These are phyloP conservation scores for Eucalyptus sp. DNA, from an alignment of 345 rosid species.

Conservation along the genomic window DNA sequence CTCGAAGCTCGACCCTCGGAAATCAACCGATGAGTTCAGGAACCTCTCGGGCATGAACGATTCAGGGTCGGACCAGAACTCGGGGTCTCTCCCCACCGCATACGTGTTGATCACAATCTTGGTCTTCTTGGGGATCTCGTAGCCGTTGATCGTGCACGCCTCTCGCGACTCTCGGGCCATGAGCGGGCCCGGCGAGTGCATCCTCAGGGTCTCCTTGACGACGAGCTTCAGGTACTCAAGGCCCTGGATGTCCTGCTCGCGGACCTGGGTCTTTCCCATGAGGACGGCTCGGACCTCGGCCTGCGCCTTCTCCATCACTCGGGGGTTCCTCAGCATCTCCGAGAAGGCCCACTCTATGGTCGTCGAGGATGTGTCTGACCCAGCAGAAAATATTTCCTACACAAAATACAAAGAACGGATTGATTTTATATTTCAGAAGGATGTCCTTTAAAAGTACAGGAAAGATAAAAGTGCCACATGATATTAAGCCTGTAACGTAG, in stretches of 20 bases:
- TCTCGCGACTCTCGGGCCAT: background rate
- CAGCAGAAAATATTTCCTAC: slow-evolving; percentile 3
- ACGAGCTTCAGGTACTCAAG: background rate
- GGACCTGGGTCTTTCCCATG: background rate
- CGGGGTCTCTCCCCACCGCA: slow-evolving; percentile 5
- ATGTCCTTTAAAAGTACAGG: background rate
- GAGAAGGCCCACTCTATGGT: slow-evolving; percentile 9
- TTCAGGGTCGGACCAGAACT: background rate
- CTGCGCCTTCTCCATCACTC: slow-evolving; percentile 1
- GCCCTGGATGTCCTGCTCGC: background rate
- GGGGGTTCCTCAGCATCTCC: background rate
- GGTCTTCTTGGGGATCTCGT: background rate
- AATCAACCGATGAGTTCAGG: background rate
- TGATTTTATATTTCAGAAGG: background rate
- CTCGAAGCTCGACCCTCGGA: background rate
- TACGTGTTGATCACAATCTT: background rate
- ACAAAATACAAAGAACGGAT: background rate
- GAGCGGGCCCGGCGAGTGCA: background rate
- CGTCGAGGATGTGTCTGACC: background rate
- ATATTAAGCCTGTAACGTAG: background rate
- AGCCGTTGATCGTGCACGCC: background rate
- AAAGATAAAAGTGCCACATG: background rate
- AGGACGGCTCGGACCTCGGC: background rate
- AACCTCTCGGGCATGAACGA: background rate
- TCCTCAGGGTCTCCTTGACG: background rate